Conservation (phyloP, 768 basidiomycete species). For the Termitomyces bulborhizus region DNA sequence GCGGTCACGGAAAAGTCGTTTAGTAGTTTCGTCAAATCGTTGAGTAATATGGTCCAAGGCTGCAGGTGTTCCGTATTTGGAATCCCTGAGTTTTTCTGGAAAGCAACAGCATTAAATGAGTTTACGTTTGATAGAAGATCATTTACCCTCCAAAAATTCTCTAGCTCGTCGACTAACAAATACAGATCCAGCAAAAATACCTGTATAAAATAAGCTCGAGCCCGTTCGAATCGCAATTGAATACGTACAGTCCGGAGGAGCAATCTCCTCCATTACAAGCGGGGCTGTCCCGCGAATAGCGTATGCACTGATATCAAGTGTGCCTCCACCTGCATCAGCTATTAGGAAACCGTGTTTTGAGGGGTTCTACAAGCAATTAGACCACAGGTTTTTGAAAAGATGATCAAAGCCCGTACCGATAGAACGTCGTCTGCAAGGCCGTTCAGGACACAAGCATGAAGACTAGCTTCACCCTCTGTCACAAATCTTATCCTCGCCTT, state of each 20-base stretch:
- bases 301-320: constrained; percentile 77
- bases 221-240: not conserved
- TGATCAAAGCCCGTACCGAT: constrained; percentile 37
- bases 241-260: constrained; percentile 70
- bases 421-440: constrained; percentile 75
- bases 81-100: constrained; percentile 65
- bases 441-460: constrained; percentile 75
- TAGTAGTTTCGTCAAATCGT: constrained; percentile 79
- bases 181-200: constrained; percentile 77
- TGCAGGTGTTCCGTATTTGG: constrained; percentile 67
- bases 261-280: constrained; percentile 76
- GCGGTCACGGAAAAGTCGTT: constrained; percentile 67
- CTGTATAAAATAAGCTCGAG: constrained; percentile 25
- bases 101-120: not conserved
- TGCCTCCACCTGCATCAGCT: constrained; percentile 78
- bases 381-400: not conserved
- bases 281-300: constrained; percentile 65
- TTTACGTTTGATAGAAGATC: not conserved
- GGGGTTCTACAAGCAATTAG: constrained; percentile 42
- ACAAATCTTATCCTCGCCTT: constrained; percentile 73
- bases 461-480: constrained; percentile 79
- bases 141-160: constrained; percentile 61
- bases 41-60: constrained; percentile 75
- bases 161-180: constrained; percentile 75
- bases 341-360: constrained; percentile 75